These are phyloP conservation scores for Claviceps sorghi DNA, from an alignment of 2,329 filamentous ascomycete genomes.

Conservation along the genomic window DNA sequence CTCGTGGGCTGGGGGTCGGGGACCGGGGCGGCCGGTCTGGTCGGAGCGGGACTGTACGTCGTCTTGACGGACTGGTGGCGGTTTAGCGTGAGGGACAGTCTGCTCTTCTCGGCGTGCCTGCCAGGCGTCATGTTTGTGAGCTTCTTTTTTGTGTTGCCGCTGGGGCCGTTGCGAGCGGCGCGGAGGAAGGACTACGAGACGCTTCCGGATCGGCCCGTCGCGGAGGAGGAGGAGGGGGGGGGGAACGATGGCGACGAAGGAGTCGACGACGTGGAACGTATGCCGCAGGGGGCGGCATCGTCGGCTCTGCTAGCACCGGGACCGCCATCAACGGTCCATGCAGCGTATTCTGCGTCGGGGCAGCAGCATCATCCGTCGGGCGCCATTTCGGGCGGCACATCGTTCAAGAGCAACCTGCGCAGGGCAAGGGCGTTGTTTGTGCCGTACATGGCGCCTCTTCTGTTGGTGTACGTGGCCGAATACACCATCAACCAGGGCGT, in stretches of 20 bases:
- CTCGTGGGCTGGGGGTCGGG: conserved; percentile 87
- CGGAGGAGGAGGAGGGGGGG: conserved; percentile 22
- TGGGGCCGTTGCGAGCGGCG: conserved; percentile 42
- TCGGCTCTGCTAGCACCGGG: conserved; percentile 34
- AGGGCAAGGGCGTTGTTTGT: conserved; percentile 58
- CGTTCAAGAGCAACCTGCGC: conserved; percentile 39
- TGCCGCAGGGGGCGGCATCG: conserved; percentile 24
- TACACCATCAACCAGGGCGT: conserved; percentile 97
- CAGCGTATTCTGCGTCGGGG: conserved; percentile 21
- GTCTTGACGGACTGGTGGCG: conserved; percentile 67
- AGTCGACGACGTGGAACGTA: conserved; percentile 10
- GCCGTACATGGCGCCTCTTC: conserved; percentile 73
- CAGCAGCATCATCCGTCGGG: conserved; percentile 9
- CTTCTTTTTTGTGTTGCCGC: conserved; percentile 72
- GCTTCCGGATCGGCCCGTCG: conserved; percentile 28
- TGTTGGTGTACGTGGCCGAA: conserved; percentile 88
- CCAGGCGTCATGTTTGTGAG: conserved; percentile 70
- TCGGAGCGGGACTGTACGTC: conserved; percentile 80
- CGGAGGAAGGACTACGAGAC: conserved; percentile 37
- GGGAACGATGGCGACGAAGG: background rate
- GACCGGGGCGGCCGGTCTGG: conserved; percentile 74
- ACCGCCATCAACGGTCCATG: conserved; percentile 23
- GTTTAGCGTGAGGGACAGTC: conserved; percentile 56
- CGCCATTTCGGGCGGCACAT: conserved; percentile 15
- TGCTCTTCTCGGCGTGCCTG: conserved; percentile 65